Evolutionary conservation across 352 stramenopile species (phyloP), one percentile per base, ranked within the genome.

Genomic region (Phytophthora pluvialis): DNA sequence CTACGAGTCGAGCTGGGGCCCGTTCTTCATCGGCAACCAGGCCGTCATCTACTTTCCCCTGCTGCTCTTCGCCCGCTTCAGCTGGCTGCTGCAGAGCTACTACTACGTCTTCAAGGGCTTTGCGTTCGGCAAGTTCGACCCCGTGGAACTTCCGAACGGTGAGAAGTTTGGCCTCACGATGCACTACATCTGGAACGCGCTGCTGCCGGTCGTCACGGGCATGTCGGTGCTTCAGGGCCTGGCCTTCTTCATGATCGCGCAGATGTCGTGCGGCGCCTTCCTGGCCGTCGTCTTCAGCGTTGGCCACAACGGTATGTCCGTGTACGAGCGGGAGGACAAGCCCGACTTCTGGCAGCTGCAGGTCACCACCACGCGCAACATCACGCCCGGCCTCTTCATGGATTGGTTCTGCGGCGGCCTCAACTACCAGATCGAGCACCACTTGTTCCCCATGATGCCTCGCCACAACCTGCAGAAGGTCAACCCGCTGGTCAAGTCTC

Each of bases 331-430:
- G 43, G 88, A 98, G 26, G 89, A 81, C 29, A 95, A 98, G 59
- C 97, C 97, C 13, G 96, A 99, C 80, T 99, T 99, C 77, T 99
- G 97, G 97, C 95, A 99, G 81, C 86, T 99, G 33, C 97, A 99
- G 81, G 95, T 99, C 29, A 99, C 96, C 11, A 99, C 97, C 8
- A 99, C 96, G 60, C 88, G 97, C 58, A 99, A 99, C 83, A 97
- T 99, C 62, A 96, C 75, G 78, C 60, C 89, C 48, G 93, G 95
- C 42, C 80, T 86, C 35, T 98, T 99, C 72, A 95, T 99, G 40
- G 92, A 99, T 73, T 99, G 97, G 96, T 99, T 99, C 83, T 99
- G 95, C 52, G 97, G 97, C 74, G 97, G 97, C 18, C 86, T 99
- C 6, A 98, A 99, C 80, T 99, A 99, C 74, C 97, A 99, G 85